Conservation (phyloP, 768 basidiomycete genomes). For the Panaeolus papilionaceus region DNA sequence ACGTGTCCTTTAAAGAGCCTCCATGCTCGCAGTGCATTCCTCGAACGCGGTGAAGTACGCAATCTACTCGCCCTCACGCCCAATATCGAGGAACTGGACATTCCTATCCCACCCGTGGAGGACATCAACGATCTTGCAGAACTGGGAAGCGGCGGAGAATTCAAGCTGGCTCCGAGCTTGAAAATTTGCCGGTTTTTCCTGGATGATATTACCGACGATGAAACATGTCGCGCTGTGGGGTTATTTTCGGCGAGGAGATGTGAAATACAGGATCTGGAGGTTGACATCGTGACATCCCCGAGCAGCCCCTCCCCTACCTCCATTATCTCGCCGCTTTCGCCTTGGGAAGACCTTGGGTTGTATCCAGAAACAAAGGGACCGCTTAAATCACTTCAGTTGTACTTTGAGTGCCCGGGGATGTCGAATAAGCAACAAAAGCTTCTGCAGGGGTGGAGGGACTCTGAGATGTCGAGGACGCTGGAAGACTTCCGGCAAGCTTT, state of each 20-base stretch:
- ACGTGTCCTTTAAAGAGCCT: constrained; percentile 26
- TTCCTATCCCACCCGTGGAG: constrained; percentile 21
- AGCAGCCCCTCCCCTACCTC: background rate
- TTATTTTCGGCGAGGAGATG: background rate
- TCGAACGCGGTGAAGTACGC: constrained; percentile 22
- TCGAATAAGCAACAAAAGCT: background rate
- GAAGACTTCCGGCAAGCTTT: background rate
- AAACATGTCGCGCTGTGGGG: constrained; percentile 1
- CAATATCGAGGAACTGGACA: constrained; percentile 24
- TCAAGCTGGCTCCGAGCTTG: constrained; percentile 15
- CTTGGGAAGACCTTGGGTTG: background rate
- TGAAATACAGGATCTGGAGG: background rate
- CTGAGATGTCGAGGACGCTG: background rate
- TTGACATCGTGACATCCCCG: background rate
- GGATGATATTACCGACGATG: constrained; percentile 1
- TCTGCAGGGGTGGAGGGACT: background rate
- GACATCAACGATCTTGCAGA: constrained; percentile 20
- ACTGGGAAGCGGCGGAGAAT: background rate
- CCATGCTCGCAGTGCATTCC: constrained; percentile 24
- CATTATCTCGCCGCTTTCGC: background rate
- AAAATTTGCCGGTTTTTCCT: constrained; percentile 21
- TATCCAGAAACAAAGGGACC: background rate
- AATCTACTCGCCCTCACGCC: constrained; percentile 25
- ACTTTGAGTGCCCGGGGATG: background rate
- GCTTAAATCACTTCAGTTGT: constrained; percentile 1